These are phyloP conservation scores for Rhizophlyctis rosea DNA, from an alignment of 192 early-diverging fungal species.

Conservation along the genomic window DNA sequence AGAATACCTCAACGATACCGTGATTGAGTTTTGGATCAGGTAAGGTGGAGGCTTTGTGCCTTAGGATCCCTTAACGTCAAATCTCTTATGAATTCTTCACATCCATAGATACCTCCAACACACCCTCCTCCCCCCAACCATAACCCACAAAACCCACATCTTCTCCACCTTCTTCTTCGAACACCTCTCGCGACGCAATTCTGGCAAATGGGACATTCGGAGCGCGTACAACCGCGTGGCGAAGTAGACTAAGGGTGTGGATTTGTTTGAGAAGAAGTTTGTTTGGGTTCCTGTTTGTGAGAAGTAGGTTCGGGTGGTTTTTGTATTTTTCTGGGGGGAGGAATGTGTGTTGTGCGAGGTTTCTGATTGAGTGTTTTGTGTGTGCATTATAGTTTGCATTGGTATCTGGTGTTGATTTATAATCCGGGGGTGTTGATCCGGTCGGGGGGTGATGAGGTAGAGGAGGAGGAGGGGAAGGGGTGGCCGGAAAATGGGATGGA, in stretches of 20 bases:
- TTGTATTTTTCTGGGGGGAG: not conserved
- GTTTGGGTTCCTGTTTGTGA: constrained; percentile 87
- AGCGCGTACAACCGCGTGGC: constrained; percentile 63
- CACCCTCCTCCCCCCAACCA: too few relatives aligned
- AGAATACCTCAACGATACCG: constrained; percentile 85
- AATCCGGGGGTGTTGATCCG: constrained; percentile 55
- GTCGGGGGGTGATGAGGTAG: too few relatives aligned
- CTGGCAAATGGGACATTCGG: constrained; percentile 23
- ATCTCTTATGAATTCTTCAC: too few relatives aligned
- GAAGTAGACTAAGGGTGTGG: constrained; percentile 73
- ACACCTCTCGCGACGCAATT: constrained; percentile 45
- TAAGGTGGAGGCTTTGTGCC: too few relatives aligned
- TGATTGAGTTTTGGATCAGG: constrained; percentile 84
- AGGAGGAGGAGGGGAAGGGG: too few relatives aligned
- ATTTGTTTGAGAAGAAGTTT: constrained; percentile 73
- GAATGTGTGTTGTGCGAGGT: too few relatives aligned
- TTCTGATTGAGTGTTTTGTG: too few relatives aligned
- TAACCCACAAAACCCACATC: constrained; percentile 69
- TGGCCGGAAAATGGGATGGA: too few relatives aligned
- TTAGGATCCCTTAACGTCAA: too few relatives aligned
- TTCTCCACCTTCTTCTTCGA: constrained; percentile 87
- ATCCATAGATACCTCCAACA: too few relatives aligned
- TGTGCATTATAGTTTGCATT: too few relatives aligned
- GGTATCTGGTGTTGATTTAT: constrained; percentile 81
- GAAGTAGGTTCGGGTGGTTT: constrained; percentile 49